These are phyloP conservation scores for Boletus nobilissimus DNA, from an alignment of 1,284 basidiomycete species.

Conservation along the genomic window DNA sequence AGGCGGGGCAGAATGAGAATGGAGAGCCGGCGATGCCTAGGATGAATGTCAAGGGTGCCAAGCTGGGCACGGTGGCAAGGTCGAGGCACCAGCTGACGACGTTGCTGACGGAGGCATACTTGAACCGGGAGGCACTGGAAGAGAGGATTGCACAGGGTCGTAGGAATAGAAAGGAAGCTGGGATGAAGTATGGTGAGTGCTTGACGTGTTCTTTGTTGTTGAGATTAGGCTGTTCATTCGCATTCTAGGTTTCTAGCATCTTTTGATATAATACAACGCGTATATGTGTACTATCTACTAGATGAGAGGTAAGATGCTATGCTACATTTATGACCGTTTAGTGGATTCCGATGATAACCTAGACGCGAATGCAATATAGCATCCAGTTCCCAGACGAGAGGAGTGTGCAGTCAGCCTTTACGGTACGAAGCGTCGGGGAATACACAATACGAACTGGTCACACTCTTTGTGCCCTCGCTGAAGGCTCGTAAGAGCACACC, in stretches of 20 bases:
- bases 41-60: slow-evolving; percentile 84
- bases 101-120: slow-evolving; percentile 78
- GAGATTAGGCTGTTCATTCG: slow-evolving; percentile 38
- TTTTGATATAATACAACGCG: neutral
- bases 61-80: slow-evolving; percentile 72
- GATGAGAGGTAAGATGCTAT: slow-evolving; percentile 34
- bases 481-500: too few relatives aligned
- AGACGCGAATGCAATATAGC: neutral
- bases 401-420: slow-evolving; percentile 20
- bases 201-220: neutral
- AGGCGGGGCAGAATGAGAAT: slow-evolving; percentile 52
- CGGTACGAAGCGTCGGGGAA: neutral
- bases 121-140: slow-evolving; percentile 80
- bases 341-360: neutral
- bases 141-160: slow-evolving; percentile 82
- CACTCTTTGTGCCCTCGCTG: slow-evolving; percentile 69
- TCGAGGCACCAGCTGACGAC: slow-evolving; percentile 81
- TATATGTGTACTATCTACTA: slow-evolving; percentile 33
- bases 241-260: slow-evolving; percentile 52
- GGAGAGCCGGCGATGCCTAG: slow-evolving; percentile 67
- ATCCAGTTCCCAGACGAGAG: slow-evolving; percentile 46
- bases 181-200: slow-evolving; percentile 82
- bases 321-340: slow-evolving; percentile 33
- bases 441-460: slow-evolving; percentile 49
- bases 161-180: slow-evolving; percentile 84